Evolutionary conservation across 139 green algal species (phyloP).

Genomic region (Chlamydomonas applanata): DNA sequence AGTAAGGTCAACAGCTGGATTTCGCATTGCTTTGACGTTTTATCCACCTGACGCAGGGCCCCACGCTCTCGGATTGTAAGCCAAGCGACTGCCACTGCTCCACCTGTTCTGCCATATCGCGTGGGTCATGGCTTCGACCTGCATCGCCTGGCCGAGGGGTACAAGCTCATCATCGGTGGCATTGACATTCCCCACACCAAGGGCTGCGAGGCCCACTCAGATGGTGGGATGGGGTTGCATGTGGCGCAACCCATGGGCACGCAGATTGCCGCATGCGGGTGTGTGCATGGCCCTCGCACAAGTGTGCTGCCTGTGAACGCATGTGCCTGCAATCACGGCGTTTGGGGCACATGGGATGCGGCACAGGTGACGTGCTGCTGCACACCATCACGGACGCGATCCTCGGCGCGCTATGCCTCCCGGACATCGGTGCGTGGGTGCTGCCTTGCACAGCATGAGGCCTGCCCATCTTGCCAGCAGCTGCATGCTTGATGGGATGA

Average conservation of each 20-base stretch:
- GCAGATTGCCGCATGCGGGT: no score
- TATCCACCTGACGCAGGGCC: no score
- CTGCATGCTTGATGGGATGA: no score
- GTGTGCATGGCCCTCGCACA: no score
- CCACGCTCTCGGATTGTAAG: neutral
- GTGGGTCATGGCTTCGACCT: conserved; percentile 91
- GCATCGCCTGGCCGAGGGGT: conserved; percentile 85
- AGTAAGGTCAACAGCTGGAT: no score
- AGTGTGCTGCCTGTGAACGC: no score
- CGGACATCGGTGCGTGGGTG: conserved; percentile 89
- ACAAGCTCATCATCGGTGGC: conserved; percentile 93
- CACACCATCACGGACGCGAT: conserved; percentile 96
- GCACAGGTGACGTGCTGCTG: conserved; percentile 89
- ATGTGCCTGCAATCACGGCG: no score
- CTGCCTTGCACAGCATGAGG: no score
- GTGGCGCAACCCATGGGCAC: no score
- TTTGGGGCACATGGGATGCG: neutral
- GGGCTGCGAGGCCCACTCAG: conserved; percentile 95
- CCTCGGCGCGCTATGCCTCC: conserved; percentile 89
- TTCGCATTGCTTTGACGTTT: no score
- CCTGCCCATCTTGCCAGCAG: no score
- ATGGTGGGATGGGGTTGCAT: conserved; percentile 53
- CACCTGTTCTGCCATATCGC: conserved; percentile 53
- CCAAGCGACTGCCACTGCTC: conserved; percentile 1
- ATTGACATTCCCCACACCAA: conserved; percentile 93